Percentiles rank a stretch among this genome's conserved stretches.
phyloP scores from a whole-genome alignment of 805 yeast species.

The Priceomyces haplophilus region DNA sequence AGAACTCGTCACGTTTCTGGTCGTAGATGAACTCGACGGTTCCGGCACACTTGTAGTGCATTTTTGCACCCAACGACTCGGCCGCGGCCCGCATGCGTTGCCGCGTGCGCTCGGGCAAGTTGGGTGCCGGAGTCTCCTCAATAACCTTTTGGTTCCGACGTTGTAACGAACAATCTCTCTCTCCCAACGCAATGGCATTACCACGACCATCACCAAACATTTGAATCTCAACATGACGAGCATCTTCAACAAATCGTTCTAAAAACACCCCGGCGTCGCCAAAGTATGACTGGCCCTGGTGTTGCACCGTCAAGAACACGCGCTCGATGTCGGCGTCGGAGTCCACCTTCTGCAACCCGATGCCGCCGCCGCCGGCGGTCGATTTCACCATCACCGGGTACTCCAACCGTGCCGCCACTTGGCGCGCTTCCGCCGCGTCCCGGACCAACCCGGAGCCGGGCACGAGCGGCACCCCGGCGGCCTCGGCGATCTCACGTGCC shows the following conservation, averaged over 20 bases:
- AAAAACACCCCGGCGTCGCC: constrained; percentile 95
- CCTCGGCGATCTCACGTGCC: constrained; percentile 88
- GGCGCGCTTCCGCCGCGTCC: constrained; percentile 68
- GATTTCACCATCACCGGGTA: constrained; percentile 96
- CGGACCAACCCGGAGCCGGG: constrained; percentile 92
- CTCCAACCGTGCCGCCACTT: constrained; percentile 67
- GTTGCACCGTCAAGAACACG: constrained; percentile 87
- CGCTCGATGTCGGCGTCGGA: constrained; percentile 73
- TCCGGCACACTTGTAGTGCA: constrained; percentile 95
- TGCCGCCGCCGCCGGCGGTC: constrained; percentile 99
- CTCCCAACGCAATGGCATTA: constrained; percentile 89
- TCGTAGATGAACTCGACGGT: constrained; percentile 96
- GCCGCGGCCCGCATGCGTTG: constrained; percentile 75
- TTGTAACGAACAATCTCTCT: constrained; percentile 96
- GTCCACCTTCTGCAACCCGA: constrained; percentile 93
- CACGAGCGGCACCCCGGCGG: constrained; percentile 92
- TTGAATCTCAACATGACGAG: constrained; percentile 96
- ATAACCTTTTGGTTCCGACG: constrained; percentile 95
- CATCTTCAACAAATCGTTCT: constrained; percentile 91
- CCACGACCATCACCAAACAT: constrained; percentile 96
- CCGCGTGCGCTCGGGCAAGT: constrained; percentile 78
- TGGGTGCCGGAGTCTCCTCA: constrained; percentile 98
- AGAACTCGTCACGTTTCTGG: constrained; percentile 79
- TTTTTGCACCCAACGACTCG: constrained; percentile 72
- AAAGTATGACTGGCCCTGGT: constrained; percentile 88